Evolutionary conservation across 129 eudicot species (phyloP).

Genomic region (Centrapalus pauciflorus): DNA sequence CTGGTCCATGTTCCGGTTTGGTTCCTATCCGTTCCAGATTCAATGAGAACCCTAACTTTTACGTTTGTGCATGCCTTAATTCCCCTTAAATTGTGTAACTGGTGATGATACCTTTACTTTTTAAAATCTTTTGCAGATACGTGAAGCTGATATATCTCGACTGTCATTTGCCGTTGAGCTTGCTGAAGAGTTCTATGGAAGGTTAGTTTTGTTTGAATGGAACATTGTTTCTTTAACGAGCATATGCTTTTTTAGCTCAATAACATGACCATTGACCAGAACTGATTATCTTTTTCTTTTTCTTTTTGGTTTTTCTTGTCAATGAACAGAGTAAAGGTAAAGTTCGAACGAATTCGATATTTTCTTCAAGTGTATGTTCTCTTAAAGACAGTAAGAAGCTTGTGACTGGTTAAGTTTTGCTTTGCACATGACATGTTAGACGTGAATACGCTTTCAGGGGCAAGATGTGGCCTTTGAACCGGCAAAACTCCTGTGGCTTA

Average conservation of each 20-base stretch:
- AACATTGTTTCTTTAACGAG: background rate
- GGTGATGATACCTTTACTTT: background rate
- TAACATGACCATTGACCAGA: slow-evolving; percentile 11
- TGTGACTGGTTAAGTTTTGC: slow-evolving; percentile 1
- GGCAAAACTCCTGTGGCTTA: slow-evolving; percentile 93
- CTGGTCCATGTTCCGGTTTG: background rate
- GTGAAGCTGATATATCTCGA: slow-evolving; percentile 97
- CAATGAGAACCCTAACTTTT: background rate
- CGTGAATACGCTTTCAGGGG: slow-evolving; percentile 46
- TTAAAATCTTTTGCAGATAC: slow-evolving; percentile 54
- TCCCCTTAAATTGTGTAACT: background rate
- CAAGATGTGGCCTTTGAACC: slow-evolving; percentile 99
- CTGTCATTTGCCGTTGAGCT: slow-evolving; percentile 98
- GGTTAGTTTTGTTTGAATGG: slow-evolving; percentile 40
- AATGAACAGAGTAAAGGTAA: slow-evolving; percentile 86
- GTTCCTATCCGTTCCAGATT: background rate
- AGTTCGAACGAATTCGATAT: slow-evolving; percentile 3
- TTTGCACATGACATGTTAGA: slow-evolving; percentile 9
- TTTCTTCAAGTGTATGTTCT: slow-evolving; percentile 11
- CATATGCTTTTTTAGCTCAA: background rate
- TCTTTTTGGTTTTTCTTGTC: slow-evolving; percentile 11
- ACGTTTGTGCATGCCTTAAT: slow-evolving; percentile 1
- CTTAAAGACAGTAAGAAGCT: background rate
- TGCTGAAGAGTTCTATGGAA: slow-evolving; percentile 99
- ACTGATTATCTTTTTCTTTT: slow-evolving; percentile 28